These are phyloP conservation scores for Prillingera fragicola DNA, from an alignment of 1,284 basidiomycete species.

Conservation along the genomic window DNA sequence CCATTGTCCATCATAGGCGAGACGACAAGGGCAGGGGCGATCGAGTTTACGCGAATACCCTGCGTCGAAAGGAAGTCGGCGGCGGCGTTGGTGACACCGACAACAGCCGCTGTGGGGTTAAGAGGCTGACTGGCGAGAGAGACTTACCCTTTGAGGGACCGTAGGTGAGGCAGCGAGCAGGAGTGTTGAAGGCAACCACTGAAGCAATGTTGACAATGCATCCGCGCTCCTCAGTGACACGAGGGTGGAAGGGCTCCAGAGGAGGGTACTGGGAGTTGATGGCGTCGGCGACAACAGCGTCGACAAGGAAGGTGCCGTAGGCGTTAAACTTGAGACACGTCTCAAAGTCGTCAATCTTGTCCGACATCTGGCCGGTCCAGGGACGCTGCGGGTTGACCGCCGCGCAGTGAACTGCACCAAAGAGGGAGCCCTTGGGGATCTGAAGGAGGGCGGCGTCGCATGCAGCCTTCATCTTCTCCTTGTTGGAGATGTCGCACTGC, in stretches of 20 bases:
- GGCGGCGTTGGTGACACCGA: constrained; percentile 4
- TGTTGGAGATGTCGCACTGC: constrained; percentile 8
- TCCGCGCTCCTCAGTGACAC: constrained; percentile 18
- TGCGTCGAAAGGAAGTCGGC: constrained; percentile 13
- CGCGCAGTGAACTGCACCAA: constrained; percentile 25
- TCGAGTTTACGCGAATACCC: constrained; percentile 22
- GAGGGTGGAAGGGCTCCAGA: not conserved
- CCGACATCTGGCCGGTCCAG: constrained; percentile 6
- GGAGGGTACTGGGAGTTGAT: constrained; percentile 17
- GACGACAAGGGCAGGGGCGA: constrained; percentile 22
- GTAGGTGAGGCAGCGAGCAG: constrained; percentile 17
- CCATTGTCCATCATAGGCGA: constrained; percentile 11
- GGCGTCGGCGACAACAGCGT: constrained; percentile 21
- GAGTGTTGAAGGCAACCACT: constrained; percentile 13
- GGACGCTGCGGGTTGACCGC: constrained; percentile 9
- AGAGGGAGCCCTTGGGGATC: constrained; percentile 14
- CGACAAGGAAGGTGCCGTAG: constrained; percentile 20
- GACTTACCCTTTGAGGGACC: constrained; percentile 18
- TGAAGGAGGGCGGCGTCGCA: constrained; percentile 4
- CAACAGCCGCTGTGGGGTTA: not conserved
- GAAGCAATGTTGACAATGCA: constrained; percentile 23
- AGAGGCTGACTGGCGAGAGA: no score
- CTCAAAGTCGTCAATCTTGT: constrained; percentile 13
- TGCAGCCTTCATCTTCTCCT: constrained; percentile 4
- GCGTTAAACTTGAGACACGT: constrained; percentile 15